A percentile compares a stretch with the other conserved stretches of the same genome.
Evolutionary conservation across 495 filamentous ascomycete genomes (phyloP).

Genomic region (Haplographium delicatum): DNA sequence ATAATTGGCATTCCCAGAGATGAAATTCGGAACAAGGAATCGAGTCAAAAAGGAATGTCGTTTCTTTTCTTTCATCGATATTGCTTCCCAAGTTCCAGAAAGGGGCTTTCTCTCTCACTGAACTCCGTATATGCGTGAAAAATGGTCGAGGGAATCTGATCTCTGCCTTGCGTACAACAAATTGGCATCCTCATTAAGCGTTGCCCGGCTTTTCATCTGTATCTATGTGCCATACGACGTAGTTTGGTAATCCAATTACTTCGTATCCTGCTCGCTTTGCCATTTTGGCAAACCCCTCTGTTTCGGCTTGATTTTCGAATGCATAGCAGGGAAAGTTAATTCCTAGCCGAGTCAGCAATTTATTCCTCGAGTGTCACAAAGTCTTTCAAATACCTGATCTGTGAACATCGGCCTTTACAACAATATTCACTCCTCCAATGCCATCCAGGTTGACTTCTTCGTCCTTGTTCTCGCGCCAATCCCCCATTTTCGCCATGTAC

Average conservation of each 20-base stretch:
- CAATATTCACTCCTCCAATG: conserved; percentile 93
- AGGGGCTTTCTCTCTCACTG: conserved; percentile 17
- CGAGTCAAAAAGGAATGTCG: conserved; percentile 3
- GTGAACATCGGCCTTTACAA: conserved; percentile 97
- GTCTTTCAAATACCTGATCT: conserved; percentile 60
- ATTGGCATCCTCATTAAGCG: conserved; percentile 14
- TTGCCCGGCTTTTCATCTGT: conserved; percentile 97
- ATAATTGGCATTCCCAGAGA: conserved; percentile 1
- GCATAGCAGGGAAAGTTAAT: conserved; percentile 97
- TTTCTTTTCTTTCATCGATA: conserved; percentile 21
- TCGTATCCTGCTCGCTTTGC: conserved; percentile 94
- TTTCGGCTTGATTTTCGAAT: conserved; percentile 99
- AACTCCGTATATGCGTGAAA: conserved; percentile 28
- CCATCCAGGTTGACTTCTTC: conserved; percentile 88
- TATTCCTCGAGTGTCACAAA: too few relatives aligned
- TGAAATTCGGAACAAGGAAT: conserved; percentile 10
- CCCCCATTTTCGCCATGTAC: conserved; percentile 81
- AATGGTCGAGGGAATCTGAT: conserved; percentile 15
- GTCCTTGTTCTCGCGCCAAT: conserved; percentile 88
- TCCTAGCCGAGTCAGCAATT: conserved; percentile 47
- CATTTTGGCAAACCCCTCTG: conserved; percentile 98
- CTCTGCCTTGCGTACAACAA: conserved; percentile 12
- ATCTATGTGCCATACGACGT: conserved; percentile 98
- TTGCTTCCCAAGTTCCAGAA: conserved; percentile 14
- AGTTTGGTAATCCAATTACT: conserved; percentile 91